Evolutionary conservation across 768 basidiomycete species (phyloP).

Genomic region (Phanerodontia chrysosporium): DNA sequence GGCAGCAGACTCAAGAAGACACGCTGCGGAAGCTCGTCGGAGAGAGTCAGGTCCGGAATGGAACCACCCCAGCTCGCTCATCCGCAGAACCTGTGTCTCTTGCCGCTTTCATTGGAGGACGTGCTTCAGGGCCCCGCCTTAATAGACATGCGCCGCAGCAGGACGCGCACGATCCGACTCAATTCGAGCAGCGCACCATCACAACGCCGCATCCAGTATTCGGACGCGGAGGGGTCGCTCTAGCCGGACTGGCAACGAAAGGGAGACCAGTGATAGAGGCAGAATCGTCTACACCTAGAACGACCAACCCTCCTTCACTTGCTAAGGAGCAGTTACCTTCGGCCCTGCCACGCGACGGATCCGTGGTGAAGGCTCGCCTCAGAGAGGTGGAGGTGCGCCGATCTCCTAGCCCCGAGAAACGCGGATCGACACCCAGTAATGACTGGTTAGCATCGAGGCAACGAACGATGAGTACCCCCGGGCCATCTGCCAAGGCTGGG

Average conservation of each 20-base stretch:
- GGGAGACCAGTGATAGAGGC: constrained; percentile 12
- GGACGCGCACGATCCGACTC: constrained; percentile 59
- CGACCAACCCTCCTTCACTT: background rate
- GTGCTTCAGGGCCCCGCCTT: constrained; percentile 68
- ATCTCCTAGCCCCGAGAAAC: constrained; percentile 34
- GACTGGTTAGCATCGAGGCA: constrained; percentile 30
- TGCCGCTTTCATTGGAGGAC: constrained; percentile 79
- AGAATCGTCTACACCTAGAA: background rate
- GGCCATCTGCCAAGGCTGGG: constrained; percentile 15
- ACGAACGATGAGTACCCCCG: constrained; percentile 49
- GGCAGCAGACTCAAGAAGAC: constrained; percentile 40
- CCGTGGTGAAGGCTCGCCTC: constrained; percentile 6
- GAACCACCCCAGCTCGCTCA: background rate
- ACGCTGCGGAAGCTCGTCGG: constrained; percentile 45
- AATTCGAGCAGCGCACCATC: constrained; percentile 57
- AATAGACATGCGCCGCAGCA: constrained; percentile 70
- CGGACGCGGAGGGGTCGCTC: constrained; percentile 68
- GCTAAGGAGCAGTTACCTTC: background rate
- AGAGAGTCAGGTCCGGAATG: constrained; percentile 6
- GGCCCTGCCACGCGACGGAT: background rate
- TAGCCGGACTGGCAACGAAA: constrained; percentile 59
- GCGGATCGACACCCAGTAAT: constrained; percentile 17
- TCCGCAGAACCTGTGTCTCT: constrained; percentile 51
- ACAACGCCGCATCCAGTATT: constrained; percentile 67
- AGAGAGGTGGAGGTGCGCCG: constrained; percentile 37